A percentile compares a stretch with the other conserved stretches of the same genome.
These are phyloP conservation scores for Fragaria vesca DNA, from an alignment of 306 rosid species.

Conservation along the genomic window DNA sequence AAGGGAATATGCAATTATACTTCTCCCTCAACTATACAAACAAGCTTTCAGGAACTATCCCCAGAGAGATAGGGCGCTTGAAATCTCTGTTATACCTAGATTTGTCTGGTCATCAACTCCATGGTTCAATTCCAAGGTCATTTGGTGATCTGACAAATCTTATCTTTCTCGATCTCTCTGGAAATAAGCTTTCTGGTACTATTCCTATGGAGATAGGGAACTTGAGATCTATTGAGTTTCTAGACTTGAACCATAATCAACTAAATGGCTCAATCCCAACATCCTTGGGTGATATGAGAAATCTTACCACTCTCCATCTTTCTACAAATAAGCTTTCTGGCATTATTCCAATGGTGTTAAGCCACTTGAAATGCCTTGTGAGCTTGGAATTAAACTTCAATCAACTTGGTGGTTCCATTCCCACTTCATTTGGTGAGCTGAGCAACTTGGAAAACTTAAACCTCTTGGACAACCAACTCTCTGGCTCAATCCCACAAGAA, in stretches of 20 bases:
- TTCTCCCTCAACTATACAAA: not conserved
- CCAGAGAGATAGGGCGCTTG: not conserved
- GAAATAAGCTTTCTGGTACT: not conserved
- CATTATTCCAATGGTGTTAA: constrained; percentile 13
- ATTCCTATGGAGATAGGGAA: constrained; percentile 10
- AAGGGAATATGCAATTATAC: not conserved
- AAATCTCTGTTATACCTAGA: not conserved
- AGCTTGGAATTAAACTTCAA: not conserved
- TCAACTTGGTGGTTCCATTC: constrained; percentile 7
- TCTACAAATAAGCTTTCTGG: not conserved
- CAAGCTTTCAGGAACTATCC: not conserved
- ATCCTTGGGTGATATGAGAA: not conserved
- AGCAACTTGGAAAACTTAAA: not conserved
- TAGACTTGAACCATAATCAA: not conserved
- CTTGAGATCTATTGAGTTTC: not conserved
- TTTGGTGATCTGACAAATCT: not conserved
- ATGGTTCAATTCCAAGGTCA: constrained; percentile 20
- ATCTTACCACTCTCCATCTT: not conserved
- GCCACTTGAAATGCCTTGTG: constrained; percentile 15
- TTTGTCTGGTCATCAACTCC: not conserved
- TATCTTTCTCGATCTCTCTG: not conserved
- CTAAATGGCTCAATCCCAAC: not conserved
- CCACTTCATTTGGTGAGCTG: constrained; percentile 8
- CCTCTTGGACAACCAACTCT: constrained; percentile 22
- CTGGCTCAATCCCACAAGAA: constrained; percentile 16